Evolutionary conservation across 768 basidiomycete genomes (phyloP).

Genomic region (Trametes cingulata): DNA sequence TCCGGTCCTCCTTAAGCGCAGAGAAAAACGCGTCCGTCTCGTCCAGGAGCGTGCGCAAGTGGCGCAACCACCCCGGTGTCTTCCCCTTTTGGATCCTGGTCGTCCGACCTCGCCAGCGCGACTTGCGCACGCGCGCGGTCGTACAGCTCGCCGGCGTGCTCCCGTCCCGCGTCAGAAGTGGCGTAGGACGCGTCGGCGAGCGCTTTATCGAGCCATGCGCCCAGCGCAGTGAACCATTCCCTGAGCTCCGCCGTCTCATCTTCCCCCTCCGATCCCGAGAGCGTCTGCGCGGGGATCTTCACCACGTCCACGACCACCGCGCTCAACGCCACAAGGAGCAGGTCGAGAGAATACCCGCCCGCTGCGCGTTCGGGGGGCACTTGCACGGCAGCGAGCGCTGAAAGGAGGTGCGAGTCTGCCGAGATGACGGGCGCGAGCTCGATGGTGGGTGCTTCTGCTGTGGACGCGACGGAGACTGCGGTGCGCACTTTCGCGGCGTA

Average conservation of each 20-base stretch:
- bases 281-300: conserved; percentile 3
- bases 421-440: conserved; percentile 22
- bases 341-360: conserved; percentile 17
- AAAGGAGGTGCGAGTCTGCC: conserved; percentile 19
- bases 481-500: conserved; percentile 15
- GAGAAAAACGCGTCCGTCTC: conserved; percentile 21
- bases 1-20: conserved; percentile 20
- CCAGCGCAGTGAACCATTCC: conserved; percentile 13
- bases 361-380: conserved; percentile 23
- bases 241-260: background rate
- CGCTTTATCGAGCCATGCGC: conserved; percentile 24
- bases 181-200: conserved; percentile 22
- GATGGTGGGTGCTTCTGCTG: conserved; percentile 10
- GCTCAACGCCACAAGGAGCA: conserved; percentile 1
- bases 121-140: conserved; percentile 21
- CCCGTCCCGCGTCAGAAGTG: conserved; percentile 15
- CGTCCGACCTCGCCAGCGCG: background rate
- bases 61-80: conserved; percentile 8
- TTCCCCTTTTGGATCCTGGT: conserved; percentile 2
- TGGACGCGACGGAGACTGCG: background rate
- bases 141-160: conserved; percentile 18
- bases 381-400: conserved; percentile 14
- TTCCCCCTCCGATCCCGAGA: background rate
- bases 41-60: conserved; percentile 16
- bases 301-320: conserved; percentile 7